phyloP scores from a whole-genome alignment of 257 asterid genomes.

The Solanum tarijense region DNA sequence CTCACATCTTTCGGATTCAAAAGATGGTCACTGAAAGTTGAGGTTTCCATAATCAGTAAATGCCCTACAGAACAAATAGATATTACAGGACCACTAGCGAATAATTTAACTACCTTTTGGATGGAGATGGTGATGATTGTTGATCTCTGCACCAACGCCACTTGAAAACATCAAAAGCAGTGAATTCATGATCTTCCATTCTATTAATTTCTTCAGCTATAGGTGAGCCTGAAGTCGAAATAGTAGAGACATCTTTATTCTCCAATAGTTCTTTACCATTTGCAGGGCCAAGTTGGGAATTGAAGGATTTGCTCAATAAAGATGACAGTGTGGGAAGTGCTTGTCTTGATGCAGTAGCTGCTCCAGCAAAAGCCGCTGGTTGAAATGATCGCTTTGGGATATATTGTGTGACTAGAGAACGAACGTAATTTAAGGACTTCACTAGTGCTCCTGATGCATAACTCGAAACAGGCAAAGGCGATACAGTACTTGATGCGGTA shows the following conservation, averaged over 20 bases:
- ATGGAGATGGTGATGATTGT: slow-evolving; percentile 55
- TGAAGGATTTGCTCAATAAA: slow-evolving; percentile 86
- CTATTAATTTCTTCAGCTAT: slow-evolving; percentile 78
- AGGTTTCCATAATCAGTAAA: slow-evolving; percentile 14
- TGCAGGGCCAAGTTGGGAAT: slow-evolving; percentile 76
- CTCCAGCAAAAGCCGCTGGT: slow-evolving; percentile 96
- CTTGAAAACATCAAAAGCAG: slow-evolving; percentile 78
- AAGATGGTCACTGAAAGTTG: slow-evolving; percentile 63
- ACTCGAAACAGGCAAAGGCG: slow-evolving; percentile 80
- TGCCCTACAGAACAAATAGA: neutral
- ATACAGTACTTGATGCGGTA: slow-evolving; percentile 39
- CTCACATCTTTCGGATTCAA: slow-evolving; percentile 63
- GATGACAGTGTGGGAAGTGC: slow-evolving; percentile 83
- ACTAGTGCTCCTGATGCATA: slow-evolving; percentile 87
- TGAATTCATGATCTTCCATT: slow-evolving; percentile 59
- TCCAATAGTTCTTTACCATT: slow-evolving; percentile 71
- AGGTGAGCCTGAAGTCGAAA: slow-evolving; percentile 63
- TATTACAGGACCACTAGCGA: slow-evolving; percentile 16
- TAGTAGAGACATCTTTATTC: slow-evolving; percentile 64
- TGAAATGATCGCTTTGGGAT: slow-evolving; percentile 92
- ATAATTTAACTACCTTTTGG: slow-evolving; percentile 56
- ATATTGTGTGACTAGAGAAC: slow-evolving; percentile 86
- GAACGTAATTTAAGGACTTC: slow-evolving; percentile 87
- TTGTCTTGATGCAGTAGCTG: slow-evolving; percentile 79
- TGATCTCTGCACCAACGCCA: slow-evolving; percentile 98